Evolutionary conservation across 2,329 filamentous ascomycete species (phyloP), one percentile per base, ranked within the genome.

Genomic region (Xylaria sp.): DNA sequence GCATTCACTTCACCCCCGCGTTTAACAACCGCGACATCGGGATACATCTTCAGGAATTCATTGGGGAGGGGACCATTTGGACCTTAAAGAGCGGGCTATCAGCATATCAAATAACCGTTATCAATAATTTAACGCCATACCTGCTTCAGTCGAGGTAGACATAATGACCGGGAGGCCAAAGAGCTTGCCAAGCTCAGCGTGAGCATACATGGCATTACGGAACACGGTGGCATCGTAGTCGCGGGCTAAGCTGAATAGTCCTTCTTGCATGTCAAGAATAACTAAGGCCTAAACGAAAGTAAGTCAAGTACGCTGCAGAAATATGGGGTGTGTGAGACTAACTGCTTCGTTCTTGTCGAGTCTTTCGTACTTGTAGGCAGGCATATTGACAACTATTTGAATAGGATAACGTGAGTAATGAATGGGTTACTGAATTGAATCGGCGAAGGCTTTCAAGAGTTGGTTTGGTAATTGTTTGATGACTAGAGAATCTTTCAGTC

Each of bases 1-100:
- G 90, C 90, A 72, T 92, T 85, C 70, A 93, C 89, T 72, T 93
- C 88, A 40, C 90, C 90, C 64, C 89, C 82, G 37, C 90, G 86
- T 69, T 83, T 80, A 71, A 93, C 84, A 11, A 92, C 78, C 0
- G 90, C 85, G 0, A 87, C 85, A 47, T 85, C 77, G 25, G 90
- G 90, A 72, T 91, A 88, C 84, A 88, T 83, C 12, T 87, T 81
- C 4, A 84, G 73, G 65, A 93, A 89, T 70, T 92, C 90, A 69
- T 88, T 86, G 9, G 89, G 87, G 1, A 92, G 78, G 1, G 84
- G 86, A 1, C 90, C 90, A 73, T 92, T 93, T 51, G 90, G 89
- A 3, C 90, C 89, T 76, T 49, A n/a, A n/a, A n/a, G n/a, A n/a
- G n/a, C n/a, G n/a, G n/a, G n/a, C n/a, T n/a, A n/a, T n/a, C n/a